Base-by-base conservation (phyloP, 306 rosid species). In the Gleditsia sinensis region DNA sequence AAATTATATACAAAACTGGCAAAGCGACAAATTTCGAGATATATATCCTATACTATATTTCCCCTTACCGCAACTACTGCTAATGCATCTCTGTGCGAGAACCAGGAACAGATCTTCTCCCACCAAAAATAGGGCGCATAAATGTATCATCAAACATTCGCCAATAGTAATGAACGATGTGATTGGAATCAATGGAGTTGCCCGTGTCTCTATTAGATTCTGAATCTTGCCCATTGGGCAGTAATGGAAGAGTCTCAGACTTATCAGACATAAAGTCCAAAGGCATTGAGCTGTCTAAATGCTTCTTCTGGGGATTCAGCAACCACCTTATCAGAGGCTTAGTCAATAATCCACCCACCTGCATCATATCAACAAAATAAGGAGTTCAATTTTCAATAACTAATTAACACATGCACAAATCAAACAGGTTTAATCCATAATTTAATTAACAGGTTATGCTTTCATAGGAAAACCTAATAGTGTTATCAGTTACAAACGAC, bases 91-190 rank as follows among this genome's bases (percentile, higher is more conserved):
- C 81, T 2, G 13, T 36, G 0, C 71, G 73, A 24, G 86, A 80
- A 71, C 23, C 16, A 9, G 75, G 84, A 37, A 63, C 85, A 32
- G 83, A 83, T n/a, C 88, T 87, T 58, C 90, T 82, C 16, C 91
- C 88, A 4, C 90, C 91, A 55, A 89, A 89, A n/a, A 86, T 72
- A 13, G 91, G 91, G 17, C 91, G 89, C 94, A 89, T 82, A 78
- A 63, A 67, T 21, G 78, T 3, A 63, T 87, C 63, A n/a, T 87
- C 91, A 50, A 89, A 81, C 66, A 0, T 39, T 7, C 83, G 74
- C 90, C 90, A 89, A 25, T 71, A 79, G 76, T 71, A 36, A 73
- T 81, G 85, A 7, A 85, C 79, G 3, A 78, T 66, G 45, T 14
- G 59, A 30, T 54, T 55, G 3, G 84, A 82, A 39, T 77, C 69